Evolutionary conservation across 2,329 filamentous ascomycete genomes (phyloP).

Genomic region (Zymoseptoria tritici): DNA sequence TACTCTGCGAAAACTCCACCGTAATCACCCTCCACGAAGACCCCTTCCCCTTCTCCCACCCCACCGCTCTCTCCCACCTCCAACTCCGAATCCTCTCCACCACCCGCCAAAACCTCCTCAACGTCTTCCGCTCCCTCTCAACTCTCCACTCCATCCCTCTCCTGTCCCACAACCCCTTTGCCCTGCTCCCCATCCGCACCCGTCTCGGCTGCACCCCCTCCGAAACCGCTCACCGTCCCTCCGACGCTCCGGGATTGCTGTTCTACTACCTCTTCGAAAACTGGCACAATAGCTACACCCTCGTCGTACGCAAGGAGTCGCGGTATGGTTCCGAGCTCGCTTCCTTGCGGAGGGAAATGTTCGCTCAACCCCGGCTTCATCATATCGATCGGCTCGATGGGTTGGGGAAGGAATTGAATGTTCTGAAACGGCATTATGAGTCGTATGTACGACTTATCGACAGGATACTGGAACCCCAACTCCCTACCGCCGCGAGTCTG

Average conservation of each 20-base stretch:
- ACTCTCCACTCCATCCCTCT: conserved; percentile 40
- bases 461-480: conserved; percentile 46
- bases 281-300: conserved; percentile 52
- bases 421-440: conserved; percentile 54
- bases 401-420: conserved; percentile 54
- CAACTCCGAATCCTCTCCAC: conserved; percentile 43
- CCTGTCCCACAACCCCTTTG: conserved; percentile 32
- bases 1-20: conserved; percentile 63
- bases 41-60: conserved; percentile 35
- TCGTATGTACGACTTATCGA: conserved; percentile 54
- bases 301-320: conserved; percentile 44
- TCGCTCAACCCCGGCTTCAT: conserved; percentile 40
- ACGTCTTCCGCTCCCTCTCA: conserved; percentile 54
- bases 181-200: conserved; percentile 39
- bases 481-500: conserved; percentile 36
- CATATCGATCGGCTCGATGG: conserved; percentile 49
- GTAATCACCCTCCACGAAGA: conserved; percentile 62
- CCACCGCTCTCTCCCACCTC: conserved; percentile 32
- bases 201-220: conserved; percentile 39
- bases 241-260: conserved; percentile 52
- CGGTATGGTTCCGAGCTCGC: conserved; percentile 42
- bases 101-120: conserved; percentile 51
- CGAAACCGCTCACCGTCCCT: conserved; percentile 39
- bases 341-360: conserved; percentile 45
- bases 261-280: conserved; percentile 64